Evolutionary conservation across 2,329 filamentous ascomycete genomes (phyloP), one percentile per base, ranked within the genome.

Genomic region (Aureobasidium sp.): DNA sequence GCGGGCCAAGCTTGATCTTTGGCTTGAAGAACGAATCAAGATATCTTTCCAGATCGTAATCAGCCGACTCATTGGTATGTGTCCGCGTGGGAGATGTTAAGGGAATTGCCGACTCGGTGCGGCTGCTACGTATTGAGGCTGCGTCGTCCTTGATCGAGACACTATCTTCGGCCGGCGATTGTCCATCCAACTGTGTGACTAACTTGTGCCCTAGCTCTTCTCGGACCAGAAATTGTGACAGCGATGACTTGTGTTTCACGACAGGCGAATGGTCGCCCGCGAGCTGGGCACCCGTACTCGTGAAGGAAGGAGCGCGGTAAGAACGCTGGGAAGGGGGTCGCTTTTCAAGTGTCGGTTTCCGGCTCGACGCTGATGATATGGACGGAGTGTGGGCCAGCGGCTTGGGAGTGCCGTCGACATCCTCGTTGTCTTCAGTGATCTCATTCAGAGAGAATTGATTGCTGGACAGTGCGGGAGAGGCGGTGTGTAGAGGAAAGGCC

Each of bases 401-500:
- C 57, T 51, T 43, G 7, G 50, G 37, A 12, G 59, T 36, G 3
- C 64, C 36, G 7, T 50, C 37, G 7, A 68, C 68, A 29, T 65
- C 83, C 76, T 96, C 92, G 60, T 88, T 89, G 76, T 94, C 90
- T 17, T 97, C 94, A n/a, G 88, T 87, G 72, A 97, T 97, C 76
- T 96, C 93, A 77, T 93, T 88, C 69, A 59, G 4, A 15, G 44
- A 47, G 26, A 47, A 37, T 32, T 50, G 44, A 53, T 85, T 89
- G 5, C 90, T 93, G 12, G 92, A 96, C 29, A 87, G 90, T 24
- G 93, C 96, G 43, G 87, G 88, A 13, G 90, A 90, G 8, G 92
- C 90, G 43, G 92, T 89, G 75, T 97, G 92, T 60, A 97, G 80
- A 47, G 92, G 92, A 75, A 92, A 97, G 60, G 90, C 90, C 36